phyloP scores from a whole-genome alignment of 2,329 filamentous ascomycete species.

The Cercospora sp. region DNA sequence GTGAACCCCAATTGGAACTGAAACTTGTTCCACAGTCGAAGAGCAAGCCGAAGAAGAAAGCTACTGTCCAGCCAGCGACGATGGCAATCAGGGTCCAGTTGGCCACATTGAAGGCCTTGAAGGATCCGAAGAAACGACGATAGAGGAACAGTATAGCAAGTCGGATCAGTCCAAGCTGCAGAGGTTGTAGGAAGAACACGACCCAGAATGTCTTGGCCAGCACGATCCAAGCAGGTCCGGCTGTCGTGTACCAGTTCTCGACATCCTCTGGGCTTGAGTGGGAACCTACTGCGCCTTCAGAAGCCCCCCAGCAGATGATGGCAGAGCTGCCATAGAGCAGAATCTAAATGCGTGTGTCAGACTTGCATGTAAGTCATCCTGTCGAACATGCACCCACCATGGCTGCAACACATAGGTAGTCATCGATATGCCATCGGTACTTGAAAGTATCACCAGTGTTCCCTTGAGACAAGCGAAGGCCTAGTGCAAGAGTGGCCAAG shows the following conservation, averaged over 20 bases:
- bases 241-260: slow-evolving; percentile 21
- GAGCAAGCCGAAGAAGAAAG: slow-evolving; percentile 19
- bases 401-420: slow-evolving; percentile 16
- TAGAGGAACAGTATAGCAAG: slow-evolving; percentile 21
- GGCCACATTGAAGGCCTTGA: slow-evolving; percentile 15
- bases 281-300: slow-evolving; percentile 11
- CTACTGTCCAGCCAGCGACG: slow-evolving; percentile 17
- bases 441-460: slow-evolving; percentile 15
- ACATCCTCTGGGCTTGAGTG: slow-evolving; percentile 20
- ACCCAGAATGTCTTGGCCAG: slow-evolving; percentile 22
- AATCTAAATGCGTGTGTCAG: background rate
- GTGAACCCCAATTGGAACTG: slow-evolving; percentile 17
- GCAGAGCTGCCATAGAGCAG: slow-evolving; percentile 16
- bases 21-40: slow-evolving; percentile 20
- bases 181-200: slow-evolving; percentile 17
- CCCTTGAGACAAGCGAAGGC: slow-evolving; percentile 13
- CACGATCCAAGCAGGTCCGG: slow-evolving; percentile 17
- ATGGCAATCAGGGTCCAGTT: slow-evolving; percentile 15
- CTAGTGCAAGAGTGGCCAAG: slow-evolving; percentile 15
- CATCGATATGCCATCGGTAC: slow-evolving; percentile 16
- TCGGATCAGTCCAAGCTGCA: slow-evolving; percentile 17
- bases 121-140: slow-evolving; percentile 19
- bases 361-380: background rate
- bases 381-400: slow-evolving; percentile 9
- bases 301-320: slow-evolving; percentile 18